Conservation (phyloP, 352 stramenopile genomes). For the Phytophthora pistaciae region DNA sequence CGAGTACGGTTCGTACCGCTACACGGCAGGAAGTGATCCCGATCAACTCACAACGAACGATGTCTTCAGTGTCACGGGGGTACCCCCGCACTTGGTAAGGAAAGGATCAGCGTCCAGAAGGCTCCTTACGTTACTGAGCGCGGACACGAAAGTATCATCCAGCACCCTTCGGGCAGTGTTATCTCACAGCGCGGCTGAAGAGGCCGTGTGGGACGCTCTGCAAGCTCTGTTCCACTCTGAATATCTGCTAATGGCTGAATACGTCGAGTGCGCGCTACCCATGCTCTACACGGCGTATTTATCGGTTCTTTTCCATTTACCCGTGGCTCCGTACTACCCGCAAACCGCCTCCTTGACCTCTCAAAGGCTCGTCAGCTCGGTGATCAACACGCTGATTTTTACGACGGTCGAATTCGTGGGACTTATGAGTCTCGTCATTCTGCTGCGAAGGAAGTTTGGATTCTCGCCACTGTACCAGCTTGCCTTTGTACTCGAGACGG, state of each 20-base stretch:
- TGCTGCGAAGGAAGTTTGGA: conserved; percentile 21
- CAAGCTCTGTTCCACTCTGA: conserved; percentile 20
- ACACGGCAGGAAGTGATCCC: neutral
- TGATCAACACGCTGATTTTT: conserved; percentile 14
- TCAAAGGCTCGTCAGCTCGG: neutral
- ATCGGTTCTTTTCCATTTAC: conserved; percentile 5
- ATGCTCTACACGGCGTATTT: conserved; percentile 23
- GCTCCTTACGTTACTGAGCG: neutral
- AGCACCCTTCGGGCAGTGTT: neutral
- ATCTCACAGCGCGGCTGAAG: neutral
- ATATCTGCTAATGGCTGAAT: conserved; percentile 27
- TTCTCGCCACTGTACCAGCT: conserved; percentile 42
- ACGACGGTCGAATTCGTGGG: conserved; percentile 16
- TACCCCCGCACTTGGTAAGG: neutral
- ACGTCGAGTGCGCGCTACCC: conserved; percentile 22
- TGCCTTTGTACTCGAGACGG: conserved; percentile 46
- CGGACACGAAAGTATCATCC: neutral
- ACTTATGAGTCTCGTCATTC: conserved; percentile 13
- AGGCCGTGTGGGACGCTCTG: conserved; percentile 4
- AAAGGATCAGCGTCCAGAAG: neutral
- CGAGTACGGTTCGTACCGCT: neutral
- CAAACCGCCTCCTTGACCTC: conserved; percentile 18
- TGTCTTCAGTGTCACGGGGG: too few species aligned
- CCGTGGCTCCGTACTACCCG: conserved; percentile 24
- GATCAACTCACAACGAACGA: neutral